Base-by-base conservation (phyloP, 495 filamentous ascomycete genomes). In the Aspergillus campestris region DNA sequence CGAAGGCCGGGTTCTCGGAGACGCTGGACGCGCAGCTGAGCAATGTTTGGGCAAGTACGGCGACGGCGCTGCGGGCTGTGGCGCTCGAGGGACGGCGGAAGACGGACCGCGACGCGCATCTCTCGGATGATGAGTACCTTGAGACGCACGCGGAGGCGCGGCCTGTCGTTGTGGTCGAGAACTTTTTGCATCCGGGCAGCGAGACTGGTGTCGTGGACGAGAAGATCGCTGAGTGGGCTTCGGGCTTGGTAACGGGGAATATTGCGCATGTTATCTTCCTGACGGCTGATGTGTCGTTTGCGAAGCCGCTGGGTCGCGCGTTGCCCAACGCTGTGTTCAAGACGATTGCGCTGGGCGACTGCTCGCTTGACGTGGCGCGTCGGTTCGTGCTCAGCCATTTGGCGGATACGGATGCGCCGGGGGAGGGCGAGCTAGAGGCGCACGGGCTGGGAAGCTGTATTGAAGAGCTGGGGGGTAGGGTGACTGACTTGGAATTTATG, bases 241-340 rank as follows among this genome's bases (percentile, higher is more conserved):
- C 94, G 4, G 73, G 79, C 0, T 69, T 97, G n/a, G 88, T 89
- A 0, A 82, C 85, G 4, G 75, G 79, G n/a, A 95, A 96, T 50
- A 77, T 95, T 35, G 94, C 92, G 3, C 92, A 97, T 61, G 91
- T 98, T 49, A 84, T 98, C 38, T 95, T 97, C 70, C 74, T 98
- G n/a, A 95, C 91, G 0, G 87, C 86, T 51, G 94, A 98, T 50
- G 77, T 87, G 3, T 86, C 89, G 3, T 95, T 85, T 63, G 80
- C 84, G 10, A 98, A 98, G 55, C 83, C 86, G 6, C 73, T 98
- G 2, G 82, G 84, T 57, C 91, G 86, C 61, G 82, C 87, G 0
- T 73, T 98, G 11, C 92, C 92, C 0, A 91, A 95, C 55, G 82
- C 91, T 12, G 86, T 96, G 24, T 91, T 95, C 73, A 82, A 86